Evolutionary conservation across 75 land plant species (phyloP).

Genomic region (Selaginella tamariscina): DNA sequence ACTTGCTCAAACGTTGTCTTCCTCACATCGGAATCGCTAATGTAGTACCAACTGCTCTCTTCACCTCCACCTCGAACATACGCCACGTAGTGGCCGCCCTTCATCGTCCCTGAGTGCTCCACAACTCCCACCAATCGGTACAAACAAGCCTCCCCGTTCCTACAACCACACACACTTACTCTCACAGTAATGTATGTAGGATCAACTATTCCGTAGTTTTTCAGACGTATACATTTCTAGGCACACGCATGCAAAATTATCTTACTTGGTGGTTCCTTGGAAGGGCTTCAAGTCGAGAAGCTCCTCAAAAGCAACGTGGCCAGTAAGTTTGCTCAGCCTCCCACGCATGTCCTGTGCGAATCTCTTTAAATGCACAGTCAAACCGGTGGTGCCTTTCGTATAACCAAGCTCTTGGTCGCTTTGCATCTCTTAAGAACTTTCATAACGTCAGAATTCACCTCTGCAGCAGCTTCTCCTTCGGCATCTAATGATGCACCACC

Average conservation of each 20-base stretch:
- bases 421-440: constrained; percentile 34
- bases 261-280: not conserved
- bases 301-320: constrained; percentile 64
- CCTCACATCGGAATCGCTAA: constrained; percentile 60
- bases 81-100: constrained; percentile 88
- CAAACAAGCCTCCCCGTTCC: constrained; percentile 21
- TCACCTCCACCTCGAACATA: constrained; percentile 47
- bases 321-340: constrained; percentile 72
- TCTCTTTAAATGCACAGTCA: constrained; percentile 81
- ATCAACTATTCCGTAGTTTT: too few species aligned
- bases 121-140: constrained; percentile 72
- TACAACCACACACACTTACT: constrained; percentile 4
- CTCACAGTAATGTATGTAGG: not conserved
- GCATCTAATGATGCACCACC: too few species aligned
- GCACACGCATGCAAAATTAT: too few species aligned
- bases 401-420: constrained; percentile 62
- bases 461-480: constrained; percentile 14
- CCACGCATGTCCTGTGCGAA: constrained; percentile 81
- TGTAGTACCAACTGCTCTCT: constrained; percentile 49
- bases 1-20: constrained; percentile 49
- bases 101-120: constrained; percentile 89
- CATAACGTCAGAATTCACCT: too few species aligned
- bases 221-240: too few species aligned
- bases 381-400: constrained; percentile 64
- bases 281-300: constrained; percentile 58